These are phyloP conservation scores for Penicillium robsamsonii DNA, from an alignment of 495 filamentous ascomycete genomes.

Conservation along the genomic window DNA sequence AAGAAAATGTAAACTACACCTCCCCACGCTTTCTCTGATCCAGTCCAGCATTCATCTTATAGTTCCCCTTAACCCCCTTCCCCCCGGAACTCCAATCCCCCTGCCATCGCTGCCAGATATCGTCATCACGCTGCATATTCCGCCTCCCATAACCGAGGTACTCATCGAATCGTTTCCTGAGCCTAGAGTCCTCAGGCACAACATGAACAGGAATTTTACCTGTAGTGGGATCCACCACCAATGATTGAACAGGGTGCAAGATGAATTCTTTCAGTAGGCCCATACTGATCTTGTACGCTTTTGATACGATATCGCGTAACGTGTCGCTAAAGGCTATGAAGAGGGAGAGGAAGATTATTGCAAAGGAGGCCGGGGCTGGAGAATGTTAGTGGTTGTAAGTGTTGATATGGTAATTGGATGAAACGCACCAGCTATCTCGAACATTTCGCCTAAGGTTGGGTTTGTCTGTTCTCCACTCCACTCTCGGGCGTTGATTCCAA, in stretches of 20 bases:
- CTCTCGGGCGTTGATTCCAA: conserved; percentile 64
- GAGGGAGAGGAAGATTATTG: conserved; percentile 43
- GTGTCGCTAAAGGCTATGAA: conserved; percentile 44
- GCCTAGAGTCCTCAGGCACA: conserved; percentile 22
- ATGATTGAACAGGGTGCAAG: conserved; percentile 15
- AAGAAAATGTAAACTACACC: background rate
- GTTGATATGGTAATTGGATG: background rate
- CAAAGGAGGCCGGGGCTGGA: conserved; percentile 37
- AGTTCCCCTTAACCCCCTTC: conserved; percentile 3
- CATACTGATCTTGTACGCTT: conserved; percentile 25
- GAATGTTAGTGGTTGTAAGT: conserved; percentile 12
- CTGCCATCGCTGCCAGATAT: conserved; percentile 37
- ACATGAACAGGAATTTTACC: conserved; percentile 14
- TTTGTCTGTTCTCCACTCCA: conserved; percentile 51
- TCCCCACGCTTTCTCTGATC: background rate
- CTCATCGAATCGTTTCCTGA: conserved; percentile 27
- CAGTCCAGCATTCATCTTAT: background rate
- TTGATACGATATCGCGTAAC: conserved; percentile 31
- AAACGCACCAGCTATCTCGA: conserved; percentile 34
- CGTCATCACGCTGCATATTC: conserved; percentile 29
- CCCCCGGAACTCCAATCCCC: conserved; percentile 10
- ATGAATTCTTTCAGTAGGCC: conserved; percentile 31
- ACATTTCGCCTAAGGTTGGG: conserved; percentile 31
- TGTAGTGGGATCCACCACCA: conserved; percentile 17
- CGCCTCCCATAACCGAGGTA: conserved; percentile 30